Base-by-base conservation (phyloP, 2,329 filamentous ascomycete species). In the Metarhizium robertsii region DNA sequence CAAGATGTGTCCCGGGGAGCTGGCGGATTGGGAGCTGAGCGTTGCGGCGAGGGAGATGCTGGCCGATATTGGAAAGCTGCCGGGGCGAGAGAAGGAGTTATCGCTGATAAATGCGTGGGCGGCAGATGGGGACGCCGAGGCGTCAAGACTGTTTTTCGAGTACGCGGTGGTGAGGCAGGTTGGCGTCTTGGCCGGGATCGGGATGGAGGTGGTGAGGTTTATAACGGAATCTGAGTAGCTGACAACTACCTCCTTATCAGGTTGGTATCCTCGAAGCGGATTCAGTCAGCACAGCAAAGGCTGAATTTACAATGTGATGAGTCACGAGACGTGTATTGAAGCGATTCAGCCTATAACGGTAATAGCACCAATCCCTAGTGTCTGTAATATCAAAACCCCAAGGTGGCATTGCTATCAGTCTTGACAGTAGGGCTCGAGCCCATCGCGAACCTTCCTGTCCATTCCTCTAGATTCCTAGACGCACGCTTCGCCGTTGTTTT, bases 161-260 rank as follows among this genome's bases (percentile, higher is more conserved):
- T 72, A 70, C 54, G 73, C 71, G n/a, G 74, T 83, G 10, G 64
- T 79, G 25, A 67, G 73, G 55, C 76, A 77, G 36, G 64, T 83
- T 18, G 69, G 72, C 53, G 65, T 67, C n/a, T 62, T 83, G 54
- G 74, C 78, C 2, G 65, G 64, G 2, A 65, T 81, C 36, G 78
- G 78, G 1, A 62, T 73, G 16, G 71, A 71, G 16, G 63, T 79
- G 14, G 64, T 82, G 55, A 65, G 65, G 34, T 61, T 56, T 3
- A 75, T 48, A 7, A 2, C 3, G 4, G 78, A 56, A 71, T 80
- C 62, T 64, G 40, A n/a, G 46, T 55, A 32, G 54, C 25, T 52
- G 13, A 13, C 11, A 11, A 34, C 32, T 34, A 34, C 32, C 32
- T 34, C 7, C 10, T 34, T 11, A 2, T 34, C 2, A 34, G 2